phyloP scores from a whole-genome alignment of 2,329 filamentous ascomycete species.

The Ophiostoma quercus region DNA sequence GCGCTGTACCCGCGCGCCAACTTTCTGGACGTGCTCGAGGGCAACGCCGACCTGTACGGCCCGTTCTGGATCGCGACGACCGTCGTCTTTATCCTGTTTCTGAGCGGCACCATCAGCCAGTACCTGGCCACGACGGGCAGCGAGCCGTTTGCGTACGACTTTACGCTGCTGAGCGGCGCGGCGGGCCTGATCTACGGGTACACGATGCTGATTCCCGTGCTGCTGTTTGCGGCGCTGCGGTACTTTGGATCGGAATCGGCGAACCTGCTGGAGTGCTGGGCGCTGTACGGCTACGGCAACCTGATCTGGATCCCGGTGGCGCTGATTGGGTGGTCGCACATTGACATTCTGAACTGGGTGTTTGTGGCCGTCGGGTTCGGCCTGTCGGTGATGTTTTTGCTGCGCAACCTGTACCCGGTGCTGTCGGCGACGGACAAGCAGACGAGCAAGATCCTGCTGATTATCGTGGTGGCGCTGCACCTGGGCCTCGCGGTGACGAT shows the following conservation, averaged over 20 bases:
- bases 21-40: slow-evolving; percentile 95
- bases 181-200: slow-evolving; percentile 95
- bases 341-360: slow-evolving; percentile 84
- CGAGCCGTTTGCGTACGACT: slow-evolving; percentile 83
- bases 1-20: slow-evolving; percentile 88
- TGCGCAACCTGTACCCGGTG: slow-evolving; percentile 85
- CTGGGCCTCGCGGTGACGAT: slow-evolving; percentile 88
- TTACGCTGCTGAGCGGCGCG: slow-evolving; percentile 78
- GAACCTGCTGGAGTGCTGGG: slow-evolving; percentile 91
- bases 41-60: slow-evolving; percentile 93
- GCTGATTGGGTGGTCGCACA: slow-evolving; percentile 80
- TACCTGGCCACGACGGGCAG: slow-evolving; percentile 68
- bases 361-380: slow-evolving; percentile 86
- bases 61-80: slow-evolving; percentile 99
- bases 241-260: slow-evolving; percentile 95
- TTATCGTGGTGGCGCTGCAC: slow-evolving; percentile 80
- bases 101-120: slow-evolving; percentile 91
- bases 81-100: slow-evolving; percentile 88
- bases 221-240: slow-evolving; percentile 78
- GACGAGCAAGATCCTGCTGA: slow-evolving; percentile 79
- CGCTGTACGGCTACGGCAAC: slow-evolving; percentile 93
- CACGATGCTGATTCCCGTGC: slow-evolving; percentile 78
- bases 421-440: slow-evolving; percentile 88
- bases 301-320: slow-evolving; percentile 96
- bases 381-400: slow-evolving; percentile 73